These are phyloP conservation scores for Xylaria multiplex DNA, from an alignment of 2,329 filamentous ascomycete species.

Conservation along the genomic window DNA sequence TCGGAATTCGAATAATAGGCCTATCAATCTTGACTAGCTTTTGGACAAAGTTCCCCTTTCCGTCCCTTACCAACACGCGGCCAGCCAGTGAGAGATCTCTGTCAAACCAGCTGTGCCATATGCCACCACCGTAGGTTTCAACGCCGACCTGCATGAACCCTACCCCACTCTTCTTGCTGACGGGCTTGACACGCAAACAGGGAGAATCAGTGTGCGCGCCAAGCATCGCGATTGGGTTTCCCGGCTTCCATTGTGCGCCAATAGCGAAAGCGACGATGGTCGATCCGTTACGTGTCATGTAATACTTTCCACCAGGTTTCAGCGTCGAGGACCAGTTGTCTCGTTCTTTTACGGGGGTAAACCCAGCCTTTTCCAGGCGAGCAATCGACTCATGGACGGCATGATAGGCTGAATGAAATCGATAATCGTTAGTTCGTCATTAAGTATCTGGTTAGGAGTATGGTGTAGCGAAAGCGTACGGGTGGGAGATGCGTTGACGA, in stretches of 20 bases:
- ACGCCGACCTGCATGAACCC: constrained; percentile 95
- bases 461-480: constrained; percentile 62
- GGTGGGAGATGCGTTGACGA: constrained; percentile 93
- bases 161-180: constrained; percentile 86
- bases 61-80: constrained; percentile 81
- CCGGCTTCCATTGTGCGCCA: constrained; percentile 88
- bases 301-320: constrained; percentile 92
- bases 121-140: constrained; percentile 94
- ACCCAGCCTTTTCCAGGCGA: constrained; percentile 83
- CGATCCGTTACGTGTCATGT: constrained; percentile 90
- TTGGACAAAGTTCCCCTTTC: constrained; percentile 78
- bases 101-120: constrained; percentile 99
- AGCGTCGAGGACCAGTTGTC: constrained; percentile 86
- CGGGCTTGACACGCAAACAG: constrained; percentile 90
- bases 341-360: constrained; percentile 87
- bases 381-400: constrained; percentile 82
- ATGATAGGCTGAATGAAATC: constrained; percentile 79
- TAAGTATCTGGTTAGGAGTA: constrained; percentile 1
- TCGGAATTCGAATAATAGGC: constrained; percentile 91
- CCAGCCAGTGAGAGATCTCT: constrained; percentile 92
- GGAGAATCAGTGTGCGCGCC: constrained; percentile 97
- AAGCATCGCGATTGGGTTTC: constrained; percentile 91
- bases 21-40: constrained; percentile 90
- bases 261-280: constrained; percentile 94
- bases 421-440: constrained; percentile 34